Evolutionary conservation across 1,284 basidiomycete genomes (phyloP).

Genomic region (Agaricales sp.): DNA sequence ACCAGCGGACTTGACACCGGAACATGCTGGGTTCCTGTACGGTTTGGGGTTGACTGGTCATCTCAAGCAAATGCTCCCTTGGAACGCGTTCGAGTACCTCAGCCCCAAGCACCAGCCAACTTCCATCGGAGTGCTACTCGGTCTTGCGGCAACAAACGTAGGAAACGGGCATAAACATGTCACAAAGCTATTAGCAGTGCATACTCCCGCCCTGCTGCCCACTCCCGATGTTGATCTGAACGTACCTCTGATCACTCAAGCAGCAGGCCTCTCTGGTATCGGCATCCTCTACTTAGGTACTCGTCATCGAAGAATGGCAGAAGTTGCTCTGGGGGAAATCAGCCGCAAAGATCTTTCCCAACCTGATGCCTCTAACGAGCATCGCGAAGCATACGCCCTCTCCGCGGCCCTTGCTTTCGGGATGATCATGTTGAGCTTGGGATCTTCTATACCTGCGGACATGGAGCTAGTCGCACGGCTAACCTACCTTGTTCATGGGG

Average conservation of each 20-base stretch:
- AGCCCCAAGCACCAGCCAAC: constrained; percentile 94
- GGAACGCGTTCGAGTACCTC: constrained; percentile 86
- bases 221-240: constrained; percentile 83
- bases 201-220: constrained; percentile 88
- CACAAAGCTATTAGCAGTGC: constrained; percentile 86
- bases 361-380: constrained; percentile 74
- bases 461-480: constrained; percentile 57
- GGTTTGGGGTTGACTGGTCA: constrained; percentile 91
- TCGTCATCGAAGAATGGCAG: constrained; percentile 84
- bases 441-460: constrained; percentile 69
- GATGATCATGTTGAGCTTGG: constrained; percentile 91
- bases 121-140: constrained; percentile 87
- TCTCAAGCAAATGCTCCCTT: constrained; percentile 78
- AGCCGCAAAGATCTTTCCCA: constrained; percentile 67
- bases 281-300: constrained; percentile 88
- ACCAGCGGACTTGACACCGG: constrained; percentile 75
- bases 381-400: constrained; percentile 88
- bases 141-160: constrained; percentile 85
- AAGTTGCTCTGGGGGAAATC: constrained; percentile 82
- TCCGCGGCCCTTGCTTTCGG: constrained; percentile 87
- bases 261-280: constrained; percentile 81
- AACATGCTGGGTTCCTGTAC: constrained; percentile 92
- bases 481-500: constrained; percentile 65
- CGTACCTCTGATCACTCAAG: constrained; percentile 83
- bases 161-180: constrained; percentile 83